Evolutionary conservation across 2,329 filamentous ascomycete species (phyloP).

Genomic region (Rosellinia necatrix): DNA sequence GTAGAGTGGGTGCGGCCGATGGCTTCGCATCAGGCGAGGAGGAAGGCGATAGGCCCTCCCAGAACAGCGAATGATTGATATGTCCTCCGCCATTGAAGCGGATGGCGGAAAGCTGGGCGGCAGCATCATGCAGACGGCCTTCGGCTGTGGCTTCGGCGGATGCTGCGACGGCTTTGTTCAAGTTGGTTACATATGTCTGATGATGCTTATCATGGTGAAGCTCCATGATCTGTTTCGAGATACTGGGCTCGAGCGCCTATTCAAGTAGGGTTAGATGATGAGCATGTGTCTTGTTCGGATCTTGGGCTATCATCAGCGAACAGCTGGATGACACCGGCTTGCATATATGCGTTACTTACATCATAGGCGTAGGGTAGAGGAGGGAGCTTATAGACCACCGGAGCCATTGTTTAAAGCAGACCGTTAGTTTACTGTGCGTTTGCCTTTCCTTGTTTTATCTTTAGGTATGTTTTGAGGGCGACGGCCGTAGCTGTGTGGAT

Average conservation of each 20-base stretch:
- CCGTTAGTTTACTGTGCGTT: background rate
- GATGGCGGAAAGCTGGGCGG: conserved; percentile 69
- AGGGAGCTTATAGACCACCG: conserved; percentile 64
- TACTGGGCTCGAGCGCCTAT: conserved; percentile 74
- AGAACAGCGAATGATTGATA: conserved; percentile 92
- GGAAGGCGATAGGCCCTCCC: conserved; percentile 76
- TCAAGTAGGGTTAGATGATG: background rate
- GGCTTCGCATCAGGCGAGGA: conserved; percentile 61
- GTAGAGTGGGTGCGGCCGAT: conserved; percentile 60
- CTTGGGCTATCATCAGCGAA: background rate
- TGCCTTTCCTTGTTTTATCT: background rate
- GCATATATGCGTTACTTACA: conserved; percentile 52
- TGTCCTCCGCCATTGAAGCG: conserved; percentile 92
- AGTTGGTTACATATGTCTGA: conserved; percentile 76
- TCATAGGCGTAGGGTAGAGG: conserved; percentile 71
- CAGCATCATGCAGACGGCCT: conserved; percentile 62
- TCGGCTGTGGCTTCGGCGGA: conserved; percentile 61
- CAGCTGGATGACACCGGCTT: background rate
- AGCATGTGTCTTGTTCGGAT: background rate
- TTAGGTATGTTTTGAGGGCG: too few species aligned
- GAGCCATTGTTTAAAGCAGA: conserved; percentile 37
- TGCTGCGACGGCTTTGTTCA: conserved; percentile 68
- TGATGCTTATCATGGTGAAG: conserved; percentile 81
- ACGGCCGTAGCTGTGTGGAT: too few species aligned
- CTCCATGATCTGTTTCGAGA: conserved; percentile 80